Evolutionary conservation across 345 rosid species (phyloP).

Genomic region (Citrus inodora): DNA sequence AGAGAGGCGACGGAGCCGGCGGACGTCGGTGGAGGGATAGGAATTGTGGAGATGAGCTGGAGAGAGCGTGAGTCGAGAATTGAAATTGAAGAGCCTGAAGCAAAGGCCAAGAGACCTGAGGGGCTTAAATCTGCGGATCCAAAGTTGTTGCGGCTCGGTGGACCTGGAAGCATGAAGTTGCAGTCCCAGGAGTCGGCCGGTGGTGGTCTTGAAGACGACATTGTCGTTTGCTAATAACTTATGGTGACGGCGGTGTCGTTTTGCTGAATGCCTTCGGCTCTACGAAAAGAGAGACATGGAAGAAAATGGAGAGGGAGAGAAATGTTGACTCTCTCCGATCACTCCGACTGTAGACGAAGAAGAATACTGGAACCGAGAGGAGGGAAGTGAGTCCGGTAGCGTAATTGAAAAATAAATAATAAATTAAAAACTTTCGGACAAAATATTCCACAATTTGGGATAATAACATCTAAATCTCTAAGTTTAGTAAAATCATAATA

Average conservation of each 20-base stretch:
- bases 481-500: too few relatives aligned
- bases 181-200: slow-evolving; percentile 50
- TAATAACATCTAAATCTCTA: background rate
- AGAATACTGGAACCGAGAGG: background rate
- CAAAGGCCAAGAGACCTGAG: slow-evolving; percentile 81
- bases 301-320: background rate
- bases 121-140: slow-evolving; percentile 76
- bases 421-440: too few relatives aligned
- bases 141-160: slow-evolving; percentile 89
- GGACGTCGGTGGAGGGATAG: slow-evolving; percentile 67
- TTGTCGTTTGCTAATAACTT: slow-evolving; percentile 6
- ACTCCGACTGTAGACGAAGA: background rate
- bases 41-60: slow-evolving; percentile 73
- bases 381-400: background rate
- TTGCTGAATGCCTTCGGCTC: background rate
- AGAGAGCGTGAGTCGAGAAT: slow-evolving; percentile 77
- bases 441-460: background rate
- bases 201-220: slow-evolving; percentile 38
- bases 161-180: slow-evolving; percentile 80
- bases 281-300: background rate
- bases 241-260: background rate
- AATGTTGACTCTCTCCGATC: background rate
- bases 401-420: background rate
- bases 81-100: slow-evolving; percentile 79
- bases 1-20: slow-evolving; percentile 43